These are phyloP conservation scores for Aspergillus fijiensis DNA, from an alignment of 2,329 filamentous ascomycete species.

Conservation along the genomic window DNA sequence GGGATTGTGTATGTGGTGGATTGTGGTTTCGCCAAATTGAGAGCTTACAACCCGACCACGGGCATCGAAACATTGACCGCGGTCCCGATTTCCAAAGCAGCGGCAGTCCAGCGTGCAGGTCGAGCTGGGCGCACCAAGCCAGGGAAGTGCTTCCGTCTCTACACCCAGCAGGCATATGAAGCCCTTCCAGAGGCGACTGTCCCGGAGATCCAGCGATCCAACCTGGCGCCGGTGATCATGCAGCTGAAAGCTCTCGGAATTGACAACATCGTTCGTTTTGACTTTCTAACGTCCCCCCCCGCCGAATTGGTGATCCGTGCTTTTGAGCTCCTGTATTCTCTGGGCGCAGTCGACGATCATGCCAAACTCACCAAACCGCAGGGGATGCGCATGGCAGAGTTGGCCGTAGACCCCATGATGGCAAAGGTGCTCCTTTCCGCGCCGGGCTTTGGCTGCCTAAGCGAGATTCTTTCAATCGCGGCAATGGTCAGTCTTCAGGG, in stretches of 20 bases:
- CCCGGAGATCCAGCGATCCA: constrained; percentile 89
- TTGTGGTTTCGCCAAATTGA: constrained; percentile 84
- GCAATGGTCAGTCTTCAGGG: constrained; percentile 90
- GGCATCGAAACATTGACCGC: constrained; percentile 86
- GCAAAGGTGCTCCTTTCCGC: constrained; percentile 80
- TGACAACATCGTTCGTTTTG: constrained; percentile 88
- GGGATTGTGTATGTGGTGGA: constrained; percentile 91
- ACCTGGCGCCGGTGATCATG: constrained; percentile 81
- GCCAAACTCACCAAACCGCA: constrained; percentile 86
- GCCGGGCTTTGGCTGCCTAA: constrained; percentile 71
- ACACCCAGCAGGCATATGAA: constrained; percentile 72
- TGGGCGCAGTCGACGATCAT: constrained; percentile 85
- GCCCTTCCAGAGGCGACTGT: constrained; percentile 69
- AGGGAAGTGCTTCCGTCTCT: constrained; percentile 92
- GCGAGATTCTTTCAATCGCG: constrained; percentile 85
- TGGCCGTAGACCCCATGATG: constrained; percentile 95
- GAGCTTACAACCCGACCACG: constrained; percentile 78
- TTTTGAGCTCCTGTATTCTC: constrained; percentile 80
- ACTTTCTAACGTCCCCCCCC: constrained; percentile 83
- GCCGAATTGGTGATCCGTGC: constrained; percentile 81
- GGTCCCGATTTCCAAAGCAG: constrained; percentile 82
- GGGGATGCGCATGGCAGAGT: constrained; percentile 87
- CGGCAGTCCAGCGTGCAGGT: constrained; percentile 86
- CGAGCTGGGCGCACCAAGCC: constrained; percentile 84
- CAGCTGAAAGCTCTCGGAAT: constrained; percentile 94